phyloP scores from a whole-genome alignment of 192 early-diverging fungal species.

The Coemansia sp. region DNA sequence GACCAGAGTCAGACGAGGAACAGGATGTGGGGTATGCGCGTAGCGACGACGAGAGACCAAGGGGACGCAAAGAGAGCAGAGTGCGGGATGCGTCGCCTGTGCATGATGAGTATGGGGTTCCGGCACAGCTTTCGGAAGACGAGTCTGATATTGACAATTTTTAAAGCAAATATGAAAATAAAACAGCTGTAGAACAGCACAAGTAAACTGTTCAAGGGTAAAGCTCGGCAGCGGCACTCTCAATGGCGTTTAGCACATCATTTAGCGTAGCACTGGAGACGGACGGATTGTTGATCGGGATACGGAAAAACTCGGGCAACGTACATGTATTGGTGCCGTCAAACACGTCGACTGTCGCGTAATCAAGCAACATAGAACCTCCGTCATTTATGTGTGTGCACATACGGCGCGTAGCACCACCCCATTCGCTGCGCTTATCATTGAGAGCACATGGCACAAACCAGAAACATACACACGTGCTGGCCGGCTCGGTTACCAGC shows the following conservation, averaged over 20 bases:
- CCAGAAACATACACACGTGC: conserved; percentile 72
- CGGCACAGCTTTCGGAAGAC: conserved; percentile 31
- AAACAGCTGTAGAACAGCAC: too few species aligned
- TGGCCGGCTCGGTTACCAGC: conserved; percentile 37
- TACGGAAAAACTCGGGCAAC: conserved; percentile 67
- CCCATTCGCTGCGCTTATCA: conserved; percentile 15
- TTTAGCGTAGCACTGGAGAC: conserved; percentile 55
- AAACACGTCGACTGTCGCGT: conserved; percentile 51
- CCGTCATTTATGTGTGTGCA: conserved; percentile 40
- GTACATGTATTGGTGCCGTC: conserved; percentile 1
- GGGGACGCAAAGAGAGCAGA: neutral
- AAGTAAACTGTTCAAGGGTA: neutral
- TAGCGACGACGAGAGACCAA: neutral
- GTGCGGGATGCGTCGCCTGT: neutral
- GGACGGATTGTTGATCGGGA: conserved; percentile 67
- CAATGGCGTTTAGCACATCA: conserved; percentile 59
- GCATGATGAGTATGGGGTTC: conserved; percentile 28
- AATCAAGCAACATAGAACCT: conserved; percentile 72
- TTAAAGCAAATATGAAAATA: neutral
- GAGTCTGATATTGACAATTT: conserved; percentile 41
- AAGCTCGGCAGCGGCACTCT: conserved; percentile 29
- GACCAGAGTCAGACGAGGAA: too few species aligned
- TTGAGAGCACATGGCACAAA: conserved; percentile 54
- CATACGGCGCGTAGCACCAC: conserved; percentile 52
- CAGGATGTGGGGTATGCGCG: neutral